Percentiles rank a stretch among this genome's conserved stretches.
Conservation (phyloP, 176 grass and related monocot genomes). For the Lolium multiflorum region DNA sequence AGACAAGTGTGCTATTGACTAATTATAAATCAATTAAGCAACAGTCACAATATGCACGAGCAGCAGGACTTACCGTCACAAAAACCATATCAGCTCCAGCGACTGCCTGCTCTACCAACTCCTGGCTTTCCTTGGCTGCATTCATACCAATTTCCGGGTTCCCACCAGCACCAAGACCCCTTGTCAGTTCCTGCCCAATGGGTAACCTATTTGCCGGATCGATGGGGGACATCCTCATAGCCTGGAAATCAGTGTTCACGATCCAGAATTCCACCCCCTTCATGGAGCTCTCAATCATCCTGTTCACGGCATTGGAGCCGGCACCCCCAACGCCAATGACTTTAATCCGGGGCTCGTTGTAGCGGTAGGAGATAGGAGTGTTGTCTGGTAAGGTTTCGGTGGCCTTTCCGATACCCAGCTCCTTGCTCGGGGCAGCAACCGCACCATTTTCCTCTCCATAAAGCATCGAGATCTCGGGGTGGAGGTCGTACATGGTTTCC, state of each 20-base stretch:
- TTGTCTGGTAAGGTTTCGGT: conserved; percentile 39
- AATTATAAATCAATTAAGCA: conserved; percentile 1
- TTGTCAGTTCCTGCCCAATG: conserved; percentile 78
- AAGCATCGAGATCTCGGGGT: conserved; percentile 76
- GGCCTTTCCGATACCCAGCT: not conserved
- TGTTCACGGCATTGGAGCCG: conserved; percentile 85
- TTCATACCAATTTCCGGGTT: conserved; percentile 89
- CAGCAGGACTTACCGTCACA: conserved; percentile 61
- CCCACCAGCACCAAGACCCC: conserved; percentile 85
- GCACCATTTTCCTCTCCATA: conserved; percentile 54
- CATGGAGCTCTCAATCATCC: conserved; percentile 87
- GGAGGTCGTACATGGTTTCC: conserved; percentile 67
- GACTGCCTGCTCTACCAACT: conserved; percentile 70
- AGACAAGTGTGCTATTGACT: not conserved
- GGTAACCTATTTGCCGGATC: conserved; percentile 66
- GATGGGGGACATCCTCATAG: conserved; percentile 76
- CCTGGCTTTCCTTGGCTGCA: conserved; percentile 80
- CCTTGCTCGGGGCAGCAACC: conserved; percentile 47
- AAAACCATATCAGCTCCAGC: conserved; percentile 83
- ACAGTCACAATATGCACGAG: not conserved
- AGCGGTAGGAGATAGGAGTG: conserved; percentile 36
- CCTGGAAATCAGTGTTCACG: conserved; percentile 89
- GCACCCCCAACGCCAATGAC: conserved; percentile 90
- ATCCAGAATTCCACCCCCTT: conserved; percentile 89
- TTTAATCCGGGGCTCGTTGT: conserved; percentile 83